Evolutionary conservation across 441 rosid species (phyloP), one percentile per base, ranked within the genome.

Genomic region (Adansonia rubrostipa): DNA sequence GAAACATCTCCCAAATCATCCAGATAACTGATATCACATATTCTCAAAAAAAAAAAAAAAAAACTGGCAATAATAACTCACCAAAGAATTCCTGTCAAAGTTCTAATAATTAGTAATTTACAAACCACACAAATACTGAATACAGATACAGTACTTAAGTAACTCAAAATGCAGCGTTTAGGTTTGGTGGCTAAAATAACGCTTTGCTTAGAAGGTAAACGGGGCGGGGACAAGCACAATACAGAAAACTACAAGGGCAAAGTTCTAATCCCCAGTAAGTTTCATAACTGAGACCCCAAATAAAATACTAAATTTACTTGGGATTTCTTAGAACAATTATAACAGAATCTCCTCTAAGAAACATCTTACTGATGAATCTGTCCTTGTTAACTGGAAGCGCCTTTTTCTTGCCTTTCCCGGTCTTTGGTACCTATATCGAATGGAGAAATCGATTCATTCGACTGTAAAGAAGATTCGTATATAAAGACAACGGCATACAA

Each of bases 351-450:
- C 98, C 99, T 1, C 99, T 90, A 1, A 95, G 97, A 78, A 95
- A 95, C 99, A 95, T 95, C 84, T 95, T 93, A 82, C 96, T 92
- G 68, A 93, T 95, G 89, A 93, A 95, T 47, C 99, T 84, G 77
- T 96, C 99, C 82, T 90, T 92, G 90, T 93, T 96, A 14, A 96
- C 93, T 1, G 97, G 97, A 74, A 88, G 89, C 0, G 99, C 97
- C 81, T 96, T 96, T 82, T 92, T 96, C 98, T 93, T 96, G 80
- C 99, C 99, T 82, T 96, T 93, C 1, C 99, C 99, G 0, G 95
- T 96, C 79, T 93, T 92, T 0, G 99, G 97, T 0, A 90, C 93
- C 99, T 96, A 60, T n/a, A 71, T 17, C 45, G 75, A 77, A 81
- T 13, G 33, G 42, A 80, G 10, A 65, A 4, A n/a, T 3, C n/a